A percentile compares a stretch with the other conserved stretches of the same genome.
Conservation (phyloP, 495 filamentous ascomycete species). For the Usnea hakonensis region DNA sequence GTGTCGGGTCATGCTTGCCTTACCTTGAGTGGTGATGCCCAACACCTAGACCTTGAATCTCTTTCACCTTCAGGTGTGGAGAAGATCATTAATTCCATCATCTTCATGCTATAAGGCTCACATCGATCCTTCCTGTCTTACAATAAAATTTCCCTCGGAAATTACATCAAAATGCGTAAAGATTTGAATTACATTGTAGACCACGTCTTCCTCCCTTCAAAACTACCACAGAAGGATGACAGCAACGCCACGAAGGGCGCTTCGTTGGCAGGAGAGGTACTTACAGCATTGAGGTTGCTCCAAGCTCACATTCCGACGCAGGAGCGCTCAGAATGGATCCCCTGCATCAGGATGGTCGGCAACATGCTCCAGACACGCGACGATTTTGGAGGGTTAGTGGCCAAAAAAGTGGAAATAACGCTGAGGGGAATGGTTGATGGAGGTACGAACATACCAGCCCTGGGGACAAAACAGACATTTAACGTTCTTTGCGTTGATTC, state of each 20-base stretch:
- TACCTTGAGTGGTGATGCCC: too few species aligned
- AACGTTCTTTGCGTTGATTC: constrained; percentile 8
- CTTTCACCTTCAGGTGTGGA: too few species aligned
- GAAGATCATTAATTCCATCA: too few species aligned
- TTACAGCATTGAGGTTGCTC: constrained; percentile 17
- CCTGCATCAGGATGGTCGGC: constrained; percentile 17
- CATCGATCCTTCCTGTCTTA: too few species aligned
- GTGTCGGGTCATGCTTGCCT: too few species aligned
- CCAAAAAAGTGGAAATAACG: constrained; percentile 8
- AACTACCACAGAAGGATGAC: constrained; percentile 40
- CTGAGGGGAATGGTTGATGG: constrained; percentile 12
- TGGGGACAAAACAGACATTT: neutral
- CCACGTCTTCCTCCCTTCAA: constrained; percentile 49
- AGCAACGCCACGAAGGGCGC: neutral
- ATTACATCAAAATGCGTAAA: neutral
- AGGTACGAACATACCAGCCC: constrained; percentile 3
- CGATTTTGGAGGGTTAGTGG: neutral
- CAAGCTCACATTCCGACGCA: constrained; percentile 9
- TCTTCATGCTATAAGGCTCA: too few species aligned
- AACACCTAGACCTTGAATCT: too few species aligned
- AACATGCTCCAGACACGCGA: constrained; percentile 19
- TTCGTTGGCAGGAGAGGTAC: neutral
- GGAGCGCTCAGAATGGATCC: constrained; percentile 1
- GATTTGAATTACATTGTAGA: constrained; percentile 37
- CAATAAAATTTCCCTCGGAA: too few species aligned